Base-by-base conservation (phyloP, 2,329 filamentous ascomycete species). In the Colletotrichum cordylinicola region DNA sequence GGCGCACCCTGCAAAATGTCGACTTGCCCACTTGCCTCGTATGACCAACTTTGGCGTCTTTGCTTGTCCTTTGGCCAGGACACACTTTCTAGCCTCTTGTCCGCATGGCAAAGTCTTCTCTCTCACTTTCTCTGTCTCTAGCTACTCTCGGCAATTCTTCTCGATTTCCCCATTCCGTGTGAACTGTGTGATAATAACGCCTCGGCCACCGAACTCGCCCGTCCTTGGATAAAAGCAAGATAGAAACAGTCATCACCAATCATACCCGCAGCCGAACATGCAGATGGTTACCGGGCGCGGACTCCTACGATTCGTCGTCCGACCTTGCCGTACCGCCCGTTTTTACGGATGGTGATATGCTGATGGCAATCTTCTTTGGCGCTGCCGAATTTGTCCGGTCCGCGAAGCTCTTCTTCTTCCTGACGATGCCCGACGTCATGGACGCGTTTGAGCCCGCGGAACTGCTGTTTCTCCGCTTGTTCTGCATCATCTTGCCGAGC, bases 401-500 rank as follows among this genome's bases (percentile, higher is more conserved):
- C 4, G 84, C 84, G 77, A 89, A 87, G 67, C 85, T 85, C 81
- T 86, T 88, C 81, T 88, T 90, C 75, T 85, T 87, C 39, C 86
- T 80, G 12, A 85, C 80, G 33, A 88, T 83, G 18, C 84, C 83
- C n/a, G 85, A 81, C 16, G 84, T 78, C 48, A 79, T 78, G 24
- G 85, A 82, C 4, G 83, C 77, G 58, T 85, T 88, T 12, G 86
- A 84, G 18, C 86, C 87, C 4, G 86, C 86, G 9, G 90, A 89
- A 71, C 86, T 88, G 82, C 90, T 92, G 80, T 91, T 93, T 48
- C 92, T 89, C 55, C 92, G 88, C 81, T 93, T 93, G 81, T 87
- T 88, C 65, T 90, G 87, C 78, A 95, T 92, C 80, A 98, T 89
- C 85, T 97, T 98, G 70, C 93, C 93, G n/a, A 98, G 86, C 81